phyloP scores from a whole-genome alignment of 1,284 basidiomycete species.

The Ganoderma sp. region DNA sequence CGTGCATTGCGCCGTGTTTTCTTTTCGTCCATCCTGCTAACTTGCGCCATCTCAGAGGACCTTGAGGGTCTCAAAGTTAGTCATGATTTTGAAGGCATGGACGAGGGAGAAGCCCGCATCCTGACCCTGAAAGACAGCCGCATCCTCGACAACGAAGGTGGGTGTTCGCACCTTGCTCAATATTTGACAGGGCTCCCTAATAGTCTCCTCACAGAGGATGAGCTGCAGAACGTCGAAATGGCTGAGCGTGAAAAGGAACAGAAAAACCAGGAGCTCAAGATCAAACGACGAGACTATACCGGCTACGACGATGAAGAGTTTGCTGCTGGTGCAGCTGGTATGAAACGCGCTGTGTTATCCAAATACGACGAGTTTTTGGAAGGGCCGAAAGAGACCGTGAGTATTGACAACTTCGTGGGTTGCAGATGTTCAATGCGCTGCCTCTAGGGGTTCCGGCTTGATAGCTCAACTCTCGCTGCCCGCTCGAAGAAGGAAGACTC shows the following conservation, averaged over 20 bases:
- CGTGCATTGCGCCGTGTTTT: slow-evolving; percentile 40
- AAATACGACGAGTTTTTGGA: slow-evolving; percentile 95
- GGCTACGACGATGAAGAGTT: slow-evolving; percentile 98
- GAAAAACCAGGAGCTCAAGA: slow-evolving; percentile 84
- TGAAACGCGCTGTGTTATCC: slow-evolving; percentile 83
- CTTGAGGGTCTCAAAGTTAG: slow-evolving; percentile 93
- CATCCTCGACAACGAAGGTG: slow-evolving; percentile 92
- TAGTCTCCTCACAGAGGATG: slow-evolving; percentile 75
- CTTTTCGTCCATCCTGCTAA: slow-evolving; percentile 20
- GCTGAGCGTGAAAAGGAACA: slow-evolving; percentile 84
- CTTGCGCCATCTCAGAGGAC: slow-evolving; percentile 61
- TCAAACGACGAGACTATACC: slow-evolving; percentile 89
- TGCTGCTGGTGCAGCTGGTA: slow-evolving; percentile 69
- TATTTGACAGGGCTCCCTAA: neutral
- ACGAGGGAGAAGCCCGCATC: slow-evolving; percentile 93
- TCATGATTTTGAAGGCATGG: slow-evolving; percentile 91
- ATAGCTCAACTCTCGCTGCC: slow-evolving; percentile 54
- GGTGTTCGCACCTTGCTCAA: neutral
- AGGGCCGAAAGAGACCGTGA: slow-evolving; percentile 68
- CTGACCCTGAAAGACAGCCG: slow-evolving; percentile 96
- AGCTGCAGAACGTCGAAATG: slow-evolving; percentile 93
- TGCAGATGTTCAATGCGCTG: slow-evolving; percentile 14
- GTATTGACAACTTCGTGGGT: slow-evolving; percentile 31
- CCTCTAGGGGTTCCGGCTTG: slow-evolving; percentile 79
- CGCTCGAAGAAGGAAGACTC: slow-evolving; percentile 57